phyloP scores from a whole-genome alignment of 1,284 basidiomycete genomes.

The Rhodotorula sp. region DNA sequence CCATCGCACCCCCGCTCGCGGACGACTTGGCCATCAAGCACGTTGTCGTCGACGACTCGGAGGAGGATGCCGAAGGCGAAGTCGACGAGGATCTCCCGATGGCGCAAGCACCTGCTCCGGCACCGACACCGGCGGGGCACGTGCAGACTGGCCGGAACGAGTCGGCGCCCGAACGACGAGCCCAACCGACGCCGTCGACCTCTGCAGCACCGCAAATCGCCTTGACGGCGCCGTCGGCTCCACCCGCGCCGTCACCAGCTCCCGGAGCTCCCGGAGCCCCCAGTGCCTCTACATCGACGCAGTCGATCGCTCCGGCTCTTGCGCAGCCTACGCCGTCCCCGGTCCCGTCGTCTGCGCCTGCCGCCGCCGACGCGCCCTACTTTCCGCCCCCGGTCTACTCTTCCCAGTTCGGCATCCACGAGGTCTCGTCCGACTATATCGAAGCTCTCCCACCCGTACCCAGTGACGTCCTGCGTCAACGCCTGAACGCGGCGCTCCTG shows the following conservation, averaged over 20 bases:
- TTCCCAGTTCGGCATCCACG: conserved; percentile 30
- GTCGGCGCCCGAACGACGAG: neutral
- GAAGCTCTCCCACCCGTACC: conserved; percentile 34
- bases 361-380: neutral
- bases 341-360: neutral
- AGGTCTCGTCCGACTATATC: conserved; percentile 32
- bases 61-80: conserved; percentile 26
- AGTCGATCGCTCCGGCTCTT: neutral
- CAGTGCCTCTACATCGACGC: neutral
- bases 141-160: neutral
- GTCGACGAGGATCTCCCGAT: conserved; percentile 30
- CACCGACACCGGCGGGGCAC: neutral
- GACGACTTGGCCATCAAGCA: neutral
- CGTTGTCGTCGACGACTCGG: conserved; percentile 16
- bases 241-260: conserved; percentile 5
- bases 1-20: neutral
- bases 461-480: conserved; percentile 31
- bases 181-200: neutral
- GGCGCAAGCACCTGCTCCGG: conserved; percentile 17
- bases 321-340: neutral
- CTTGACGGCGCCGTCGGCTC: conserved; percentile 5
- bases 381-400: conserved; percentile 14
- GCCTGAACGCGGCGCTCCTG: conserved; percentile 26
- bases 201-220: neutral
- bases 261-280: neutral